These are phyloP conservation scores for Colletotrichum chrysophilum DNA, from an alignment of 2,329 filamentous ascomycete genomes.

Conservation along the genomic window DNA sequence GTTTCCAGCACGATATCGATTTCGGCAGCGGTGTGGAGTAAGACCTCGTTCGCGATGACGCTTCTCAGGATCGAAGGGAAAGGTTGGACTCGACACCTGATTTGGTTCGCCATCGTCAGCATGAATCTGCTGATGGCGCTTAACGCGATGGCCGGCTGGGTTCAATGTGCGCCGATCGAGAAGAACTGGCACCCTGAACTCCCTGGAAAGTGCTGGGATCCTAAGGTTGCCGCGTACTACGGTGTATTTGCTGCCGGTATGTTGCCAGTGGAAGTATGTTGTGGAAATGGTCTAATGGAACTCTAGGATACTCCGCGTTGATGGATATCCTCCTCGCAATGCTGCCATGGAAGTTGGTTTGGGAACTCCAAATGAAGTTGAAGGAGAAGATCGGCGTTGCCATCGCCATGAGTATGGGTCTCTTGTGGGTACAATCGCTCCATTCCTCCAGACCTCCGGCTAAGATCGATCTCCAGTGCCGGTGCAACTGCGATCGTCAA, in stretches of 20 bases:
- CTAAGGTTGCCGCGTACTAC: slow-evolving; percentile 8
- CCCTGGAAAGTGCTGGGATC: slow-evolving; percentile 17
- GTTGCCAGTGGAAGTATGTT: neutral
- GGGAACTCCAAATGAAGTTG: slow-evolving; percentile 16
- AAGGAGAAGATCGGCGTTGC: slow-evolving; percentile 20
- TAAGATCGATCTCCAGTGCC: slow-evolving; percentile 13
- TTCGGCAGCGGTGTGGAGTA: slow-evolving; percentile 39
- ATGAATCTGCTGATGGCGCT: slow-evolving; percentile 32
- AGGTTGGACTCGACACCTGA: slow-evolving; percentile 27
- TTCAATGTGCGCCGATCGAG: slow-evolving; percentile 19
- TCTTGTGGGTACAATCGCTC: slow-evolving; percentile 2
- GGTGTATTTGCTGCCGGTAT: slow-evolving; percentile 20
- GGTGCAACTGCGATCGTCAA: slow-evolving; percentile 23
- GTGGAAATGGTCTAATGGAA: neutral
- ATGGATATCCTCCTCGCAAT: slow-evolving; percentile 17
- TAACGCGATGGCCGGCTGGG: slow-evolving; percentile 25
- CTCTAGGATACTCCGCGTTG: neutral
- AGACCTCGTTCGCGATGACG: slow-evolving; percentile 43
- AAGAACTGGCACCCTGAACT: slow-evolving; percentile 1
- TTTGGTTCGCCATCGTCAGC: slow-evolving; percentile 36
- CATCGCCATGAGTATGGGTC: slow-evolving; percentile 20
- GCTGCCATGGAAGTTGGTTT: slow-evolving; percentile 20
- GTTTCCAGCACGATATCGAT: slow-evolving; percentile 34
- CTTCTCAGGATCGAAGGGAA: slow-evolving; percentile 35
- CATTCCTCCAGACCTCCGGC: too few relatives aligned